Percentiles rank a stretch among this genome's conserved stretches.
Evolutionary conservation across 2,329 filamentous ascomycete genomes (phyloP).

Genomic region (Paecilomyces sp.): DNA sequence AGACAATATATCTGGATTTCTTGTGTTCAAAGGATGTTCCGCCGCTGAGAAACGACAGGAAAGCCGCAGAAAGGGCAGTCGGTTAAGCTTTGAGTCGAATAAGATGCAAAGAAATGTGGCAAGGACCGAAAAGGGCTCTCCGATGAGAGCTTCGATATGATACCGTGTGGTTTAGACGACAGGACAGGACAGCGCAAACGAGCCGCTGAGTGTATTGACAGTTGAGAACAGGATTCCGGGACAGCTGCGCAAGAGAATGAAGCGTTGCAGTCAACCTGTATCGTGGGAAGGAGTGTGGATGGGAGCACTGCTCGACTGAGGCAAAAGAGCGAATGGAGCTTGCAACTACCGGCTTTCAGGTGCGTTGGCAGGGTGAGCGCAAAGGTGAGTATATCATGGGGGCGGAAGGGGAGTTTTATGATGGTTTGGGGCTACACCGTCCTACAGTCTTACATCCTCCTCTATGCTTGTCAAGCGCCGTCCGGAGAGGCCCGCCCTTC

Average conservation of each 20-base stretch:
- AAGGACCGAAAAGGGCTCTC: background rate
- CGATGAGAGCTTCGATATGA: background rate
- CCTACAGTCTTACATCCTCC: background rate
- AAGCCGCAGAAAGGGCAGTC: background rate
- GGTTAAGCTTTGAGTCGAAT: background rate
- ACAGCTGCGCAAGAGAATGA: constrained; percentile 8
- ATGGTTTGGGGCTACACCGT: background rate
- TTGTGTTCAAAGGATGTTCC: background rate
- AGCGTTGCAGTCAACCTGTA: constrained; percentile 3
- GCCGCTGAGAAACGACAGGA: too few species aligned
- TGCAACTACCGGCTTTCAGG: background rate
- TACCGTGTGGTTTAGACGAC: background rate
- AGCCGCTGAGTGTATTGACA: background rate
- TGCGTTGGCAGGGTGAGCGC: background rate
- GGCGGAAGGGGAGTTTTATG: background rate
- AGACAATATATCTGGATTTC: background rate
- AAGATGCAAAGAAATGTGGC: background rate
- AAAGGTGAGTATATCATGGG: background rate
- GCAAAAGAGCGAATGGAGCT: background rate
- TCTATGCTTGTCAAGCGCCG: constrained; percentile 1
- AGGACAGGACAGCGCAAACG: background rate
- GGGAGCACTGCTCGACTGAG: constrained; percentile 6
- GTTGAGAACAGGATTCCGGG: constrained; percentile 2
- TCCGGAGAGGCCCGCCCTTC: background rate
- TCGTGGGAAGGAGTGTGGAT: constrained; percentile 2